Base-by-base conservation (phyloP, 1,139 yeast genomes). In the Suhomyces wounanorum region DNA sequence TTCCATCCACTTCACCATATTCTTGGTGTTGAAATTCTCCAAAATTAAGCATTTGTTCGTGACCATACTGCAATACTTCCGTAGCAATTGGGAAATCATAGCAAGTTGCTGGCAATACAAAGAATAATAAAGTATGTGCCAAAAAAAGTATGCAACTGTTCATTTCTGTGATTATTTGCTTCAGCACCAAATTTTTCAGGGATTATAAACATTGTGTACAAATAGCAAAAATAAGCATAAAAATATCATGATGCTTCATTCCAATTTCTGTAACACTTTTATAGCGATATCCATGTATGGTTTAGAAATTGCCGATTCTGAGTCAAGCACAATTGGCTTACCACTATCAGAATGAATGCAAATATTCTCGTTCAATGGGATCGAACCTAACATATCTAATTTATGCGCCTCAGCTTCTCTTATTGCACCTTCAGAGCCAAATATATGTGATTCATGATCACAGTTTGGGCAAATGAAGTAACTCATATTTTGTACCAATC, bases 401-500 rank as follows among this genome's bases (percentile, higher is more conserved):
- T 76, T 73, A 44, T 78, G 71, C 42, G 72, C 73, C 42, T 72
- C 63, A 0, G 94, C 91, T 57, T 84, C 87, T 48, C 73, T 70
- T 4, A 68, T 59, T 0, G 86, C 89, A 1, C 91, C 92, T 33
- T 82, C 85, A 11, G 74, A 66, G 0, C 94, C 96, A 69, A 89
- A 89, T 1, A 89, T 78, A 59, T 87, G 95, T 3, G 88, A 76
- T 56, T 84, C 85, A 58, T 87, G 92, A 47, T 75, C 66, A 61
- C 96, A 88, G 55, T 85, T 82, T 1, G 96, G 91, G 62, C 96
- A 89, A 1, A 82, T 64, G 61, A 77, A 89, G 57, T 80, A 79
- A 58, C 95, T 85, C 96, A 89, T 89, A 62, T 89, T 89, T 62
- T 89, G 90, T 0, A 90, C 91, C 59, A 89, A 64, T 0, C 96